Evolutionary conservation across 2,329 filamentous ascomycete species (phyloP), one percentile per base, ranked within the genome.

Genomic region (Trichoderma atroviride): DNA sequence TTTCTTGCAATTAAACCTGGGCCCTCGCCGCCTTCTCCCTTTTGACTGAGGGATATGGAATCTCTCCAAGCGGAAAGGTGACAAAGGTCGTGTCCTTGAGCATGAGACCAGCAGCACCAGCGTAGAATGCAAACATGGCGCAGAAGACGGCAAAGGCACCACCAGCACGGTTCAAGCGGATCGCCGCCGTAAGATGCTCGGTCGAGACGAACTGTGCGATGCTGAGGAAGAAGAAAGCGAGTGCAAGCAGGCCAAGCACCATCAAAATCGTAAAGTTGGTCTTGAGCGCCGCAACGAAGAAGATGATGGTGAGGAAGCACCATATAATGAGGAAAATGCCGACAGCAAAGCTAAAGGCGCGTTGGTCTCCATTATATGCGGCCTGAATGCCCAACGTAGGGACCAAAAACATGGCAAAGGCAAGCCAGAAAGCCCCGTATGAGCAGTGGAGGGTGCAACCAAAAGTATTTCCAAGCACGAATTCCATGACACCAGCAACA

Each of bases 351-450:
- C 85, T 87, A 35, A 80, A 81, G 1, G 79, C 80, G 16, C 76
- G 76, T 4, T 73, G 73, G 37, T 79, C 79, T 11, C 79, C 81
- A 1, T 74, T 74, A 68, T 88, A 85, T 1, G 80, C 80, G 0
- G 73, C 75, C 56, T 81, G 79, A 73, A 89, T 87, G 62, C 84
- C 86, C 4, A 87, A 83, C 2, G 83, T 74, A 3, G 81, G 81
- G 6, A 82, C 85, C 22, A 86, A 79, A 72, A 88, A 86, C 80
- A 89, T 87, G 73, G 83, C 86, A 73, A 86, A 87, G 29, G 84
- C 83, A 71, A 89, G 82, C 87, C 87, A 89, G 80, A 89, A 89
- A 70, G 86, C 86, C 69, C 87, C 86, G 75, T 88, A 89, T 3
- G 85, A 87, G 53, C 84, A 86, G 70, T 89, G 85, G 10, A 88